A percentile compares a stretch with the other conserved stretches of the same genome.
Evolutionary conservation across 192 early-diverging fungal genomes (phyloP).

Genomic region (Backusella tarrabulga): DNA sequence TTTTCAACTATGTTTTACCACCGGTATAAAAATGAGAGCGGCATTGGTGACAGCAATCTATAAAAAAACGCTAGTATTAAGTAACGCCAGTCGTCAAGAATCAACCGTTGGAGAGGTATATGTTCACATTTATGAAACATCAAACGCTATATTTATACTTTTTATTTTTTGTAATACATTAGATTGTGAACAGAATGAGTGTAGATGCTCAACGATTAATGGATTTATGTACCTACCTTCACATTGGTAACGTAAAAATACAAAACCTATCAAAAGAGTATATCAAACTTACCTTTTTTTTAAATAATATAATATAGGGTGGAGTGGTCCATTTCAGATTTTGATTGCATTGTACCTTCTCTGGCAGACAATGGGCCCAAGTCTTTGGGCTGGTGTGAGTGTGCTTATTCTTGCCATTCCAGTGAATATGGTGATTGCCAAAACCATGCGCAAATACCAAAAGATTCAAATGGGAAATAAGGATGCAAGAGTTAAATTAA

Average conservation of each 20-base stretch:
- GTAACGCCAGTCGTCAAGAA: constrained; percentile 72
- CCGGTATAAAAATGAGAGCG: constrained; percentile 68
- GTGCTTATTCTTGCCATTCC: constrained; percentile 85
- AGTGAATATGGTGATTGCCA: constrained; percentile 66
- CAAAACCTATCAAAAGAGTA: constrained; percentile 34
- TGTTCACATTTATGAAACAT: not conserved
- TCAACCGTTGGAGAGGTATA: constrained; percentile 82
- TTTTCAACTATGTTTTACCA: constrained; percentile 76
- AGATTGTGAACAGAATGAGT: constrained; percentile 61
- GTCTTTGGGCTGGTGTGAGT: constrained; percentile 81
- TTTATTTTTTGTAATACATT: not conserved
- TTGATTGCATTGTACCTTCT: constrained; percentile 12
- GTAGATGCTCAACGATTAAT: constrained; percentile 64
- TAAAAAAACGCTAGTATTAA: constrained; percentile 76
- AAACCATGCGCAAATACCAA: constrained; percentile 64
- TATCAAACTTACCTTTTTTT: constrained; percentile 52
- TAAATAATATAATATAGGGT: constrained; percentile 12
- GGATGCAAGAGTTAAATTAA: constrained; percentile 60
- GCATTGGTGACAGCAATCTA: constrained; percentile 80
- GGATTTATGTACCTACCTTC: constrained; percentile 67
- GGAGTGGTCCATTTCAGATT: constrained; percentile 28
- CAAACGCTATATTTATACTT: not conserved
- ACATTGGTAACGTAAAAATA: constrained; percentile 43
- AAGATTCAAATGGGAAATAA: constrained; percentile 87
- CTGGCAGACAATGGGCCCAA: constrained; percentile 66